Base-by-base conservation (phyloP, 768 basidiomycete genomes). In the Calocera cornea region DNA sequence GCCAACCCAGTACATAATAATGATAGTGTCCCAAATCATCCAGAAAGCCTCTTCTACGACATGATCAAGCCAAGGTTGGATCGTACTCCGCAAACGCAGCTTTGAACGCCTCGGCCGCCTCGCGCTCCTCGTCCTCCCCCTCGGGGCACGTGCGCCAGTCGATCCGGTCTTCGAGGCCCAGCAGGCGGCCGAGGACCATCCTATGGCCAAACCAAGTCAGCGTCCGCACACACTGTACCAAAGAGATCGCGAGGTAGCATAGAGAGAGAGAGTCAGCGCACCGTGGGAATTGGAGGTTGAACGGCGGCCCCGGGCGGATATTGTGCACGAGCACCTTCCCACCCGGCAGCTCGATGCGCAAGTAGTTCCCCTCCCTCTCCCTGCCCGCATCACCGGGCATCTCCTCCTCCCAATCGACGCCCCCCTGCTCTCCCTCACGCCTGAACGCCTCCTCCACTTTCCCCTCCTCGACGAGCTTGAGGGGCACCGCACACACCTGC, bases 241-340 rank as follows among this genome's bases (percentile, higher is more conserved):
- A 34, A 34, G 50, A 38, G 34, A 34, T n/a, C 11, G 41, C 2
- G 67, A 44, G 50, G 38, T 34, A 74, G n/a, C n/a, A n/a, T n/a
- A n/a, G n/a, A n/a, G n/a, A n/a, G n/a, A n/a, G n/a, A n/a, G n/a
- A n/a, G n/a, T n/a, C n/a, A n/a, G n/a, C 86, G 74, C 74, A 95
- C 95, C 95, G 85, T 69, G 93, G 95, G 77, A 98, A 98, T 75
- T 97, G 93, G 50, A 98, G 80, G 70, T 87, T 87, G 74, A 98
- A 98, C 36, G 87, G 86, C 64, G 84, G 80, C 22, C 87, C 81
- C 34, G 86, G 85, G 73, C 86, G 86, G 72, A 97, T 84, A 70
- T 93, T 76, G 77, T 97, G 92, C 36, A 97, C 86, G 80, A 98
- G 80, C 77, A 84, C 89, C 69, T 82, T 81, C 29, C 95, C 94